phyloP scores from a whole-genome alignment of 176 grass and related monocot species.

The Canna indica region DNA sequence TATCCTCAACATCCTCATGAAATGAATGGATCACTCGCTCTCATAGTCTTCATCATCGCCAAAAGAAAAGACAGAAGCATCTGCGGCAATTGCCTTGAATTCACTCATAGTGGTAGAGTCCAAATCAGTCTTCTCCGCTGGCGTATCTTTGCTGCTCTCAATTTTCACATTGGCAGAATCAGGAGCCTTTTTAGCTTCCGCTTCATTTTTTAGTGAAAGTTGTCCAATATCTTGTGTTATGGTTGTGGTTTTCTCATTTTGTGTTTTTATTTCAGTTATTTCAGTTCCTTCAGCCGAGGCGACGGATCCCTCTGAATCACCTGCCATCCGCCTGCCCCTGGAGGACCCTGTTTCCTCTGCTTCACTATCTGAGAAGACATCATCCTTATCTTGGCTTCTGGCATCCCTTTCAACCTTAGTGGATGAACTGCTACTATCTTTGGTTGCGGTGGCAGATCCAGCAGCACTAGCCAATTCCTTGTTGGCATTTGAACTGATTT shows the following conservation, averaged over 20 bases:
- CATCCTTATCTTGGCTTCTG: conserved; percentile 61
- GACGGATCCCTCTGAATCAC: conserved; percentile 12
- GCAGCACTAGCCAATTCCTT: conserved; percentile 29
- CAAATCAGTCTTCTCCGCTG: conserved; percentile 6
- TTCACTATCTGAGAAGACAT: conserved; percentile 76
- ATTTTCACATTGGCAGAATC: conserved; percentile 30
- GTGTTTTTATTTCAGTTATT: conserved; percentile 32
- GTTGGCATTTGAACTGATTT: conserved; percentile 22
- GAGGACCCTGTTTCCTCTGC: conserved; percentile 49
- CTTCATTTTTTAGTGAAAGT: conserved; percentile 38
- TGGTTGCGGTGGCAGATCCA: conserved; percentile 18
- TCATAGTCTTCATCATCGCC: conserved; percentile 93
- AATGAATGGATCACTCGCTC: conserved; percentile 37
- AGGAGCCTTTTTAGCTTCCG: conserved; percentile 27
- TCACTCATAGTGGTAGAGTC: conserved; percentile 68
- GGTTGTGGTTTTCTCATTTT: conserved; percentile 23
- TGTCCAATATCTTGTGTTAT: conserved; percentile 37
- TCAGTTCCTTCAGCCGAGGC: conserved; percentile 43
- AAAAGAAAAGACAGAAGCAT: conserved; percentile 81
- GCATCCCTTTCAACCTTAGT: conserved; percentile 34
- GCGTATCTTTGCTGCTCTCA: conserved; percentile 31
- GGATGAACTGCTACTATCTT: conserved; percentile 27
- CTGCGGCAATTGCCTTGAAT: conserved; percentile 91
- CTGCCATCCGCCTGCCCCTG: conserved; percentile 33
- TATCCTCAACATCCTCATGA: neutral